phyloP scores from a whole-genome alignment of 495 filamentous ascomycete genomes.

The Talaromyces thailandensis region DNA sequence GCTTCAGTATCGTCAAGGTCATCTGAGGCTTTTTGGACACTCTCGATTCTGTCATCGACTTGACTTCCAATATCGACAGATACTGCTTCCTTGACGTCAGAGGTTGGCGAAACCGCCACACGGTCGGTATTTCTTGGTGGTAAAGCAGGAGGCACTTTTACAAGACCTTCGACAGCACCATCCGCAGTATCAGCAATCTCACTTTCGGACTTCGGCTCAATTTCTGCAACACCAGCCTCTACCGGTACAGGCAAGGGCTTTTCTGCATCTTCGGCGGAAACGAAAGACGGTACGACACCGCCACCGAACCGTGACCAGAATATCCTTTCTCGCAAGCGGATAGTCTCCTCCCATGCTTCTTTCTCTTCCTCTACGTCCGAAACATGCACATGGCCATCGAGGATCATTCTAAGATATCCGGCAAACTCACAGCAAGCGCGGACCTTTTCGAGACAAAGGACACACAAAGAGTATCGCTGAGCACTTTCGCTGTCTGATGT shows the following conservation, averaged over 20 bases:
- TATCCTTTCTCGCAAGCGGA: constrained; percentile 82
- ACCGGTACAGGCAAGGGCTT: constrained; percentile 3
- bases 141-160: neutral
- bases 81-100: neutral
- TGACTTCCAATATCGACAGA: neutral
- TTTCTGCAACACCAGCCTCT: neutral
- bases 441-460: constrained; percentile 75
- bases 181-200: neutral
- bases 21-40: neutral
- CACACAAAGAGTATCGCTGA: constrained; percentile 82
- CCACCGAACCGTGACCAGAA: constrained; percentile 92
- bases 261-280: constrained; percentile 12
- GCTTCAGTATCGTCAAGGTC: neutral
- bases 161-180: neutral
- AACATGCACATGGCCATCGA: constrained; percentile 75
- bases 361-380: constrained; percentile 70
- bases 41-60: neutral
- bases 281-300: constrained; percentile 66
- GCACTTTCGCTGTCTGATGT: constrained; percentile 77
- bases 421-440: constrained; percentile 87
- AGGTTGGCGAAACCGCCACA: neutral
- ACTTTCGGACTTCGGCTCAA: neutral
- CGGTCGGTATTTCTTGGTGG: neutral
- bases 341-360: constrained; percentile 87
- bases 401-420: constrained; percentile 78